Base-by-base conservation (phyloP, 2,329 filamentous ascomycete species). In the Fusarium decemcellulare region DNA sequence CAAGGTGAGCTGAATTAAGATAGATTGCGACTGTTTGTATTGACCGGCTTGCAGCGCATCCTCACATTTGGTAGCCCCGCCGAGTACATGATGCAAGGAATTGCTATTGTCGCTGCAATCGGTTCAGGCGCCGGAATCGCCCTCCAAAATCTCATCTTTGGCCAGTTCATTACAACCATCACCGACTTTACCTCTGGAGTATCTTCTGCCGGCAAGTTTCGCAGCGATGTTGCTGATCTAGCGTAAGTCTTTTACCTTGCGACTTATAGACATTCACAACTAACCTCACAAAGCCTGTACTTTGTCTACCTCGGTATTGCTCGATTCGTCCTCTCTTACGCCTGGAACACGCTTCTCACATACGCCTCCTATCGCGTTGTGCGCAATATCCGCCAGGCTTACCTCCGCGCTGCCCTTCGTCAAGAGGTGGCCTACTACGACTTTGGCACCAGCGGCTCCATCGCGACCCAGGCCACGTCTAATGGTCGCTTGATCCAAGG, bases 251-350 rank as follows among this genome's bases (percentile, higher is more conserved):
- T 70, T 10, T 51, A 23, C 23, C n/a, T 34, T 34, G 32, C 32
- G 32, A 34, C 32, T 34, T 34, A 4, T 34, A 34, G 30, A 4
- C 10, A 11, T 14, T 34, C 32, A 79, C 80, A 5, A 12, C 64
- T 73, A 23, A 70, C 30, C 8, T 10, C 27, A 4, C 14, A 18
- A 27, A 85, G 84, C 0, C 77, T 90, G 7, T 89, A 86, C 73
- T 88, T 90, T 68, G 80, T 90, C 29, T 90, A 89, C 65, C 79
- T 90, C 12, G 88, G 88, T 69, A 78, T 89, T 53, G 87, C 77
- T 0, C 84, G 86, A 46, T 86, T 89, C 62, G 72, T 78, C 23
- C 76, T 87, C 15, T 80, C 84, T 12, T 90, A 89, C 65, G 72
- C 82, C 16, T 81, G 82, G 74, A 81, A 81, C 48, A 72, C 77